These are phyloP conservation scores for Carex pumila DNA, from an alignment of 176 grass and related monocot species.

Conservation along the genomic window DNA sequence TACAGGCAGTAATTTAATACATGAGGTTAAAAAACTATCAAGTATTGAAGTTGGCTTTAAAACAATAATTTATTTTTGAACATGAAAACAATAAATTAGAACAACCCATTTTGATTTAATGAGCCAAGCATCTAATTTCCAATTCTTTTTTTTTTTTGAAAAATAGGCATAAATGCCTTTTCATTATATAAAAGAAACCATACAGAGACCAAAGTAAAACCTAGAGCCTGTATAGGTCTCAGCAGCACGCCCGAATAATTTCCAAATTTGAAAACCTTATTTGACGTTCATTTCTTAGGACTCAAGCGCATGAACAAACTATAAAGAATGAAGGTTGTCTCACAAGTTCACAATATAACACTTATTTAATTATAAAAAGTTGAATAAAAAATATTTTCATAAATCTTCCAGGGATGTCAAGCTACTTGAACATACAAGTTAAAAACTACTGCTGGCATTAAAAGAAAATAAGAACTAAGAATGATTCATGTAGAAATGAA, in stretches of 20 bases:
- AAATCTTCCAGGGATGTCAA: background rate
- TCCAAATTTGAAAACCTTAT: background rate
- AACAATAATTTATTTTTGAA: background rate
- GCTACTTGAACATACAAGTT: background rate
- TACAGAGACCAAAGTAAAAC: too few species aligned
- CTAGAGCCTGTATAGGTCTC: too few species aligned
- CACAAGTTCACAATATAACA: background rate
- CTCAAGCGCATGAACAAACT: background rate
- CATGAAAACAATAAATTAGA: background rate
- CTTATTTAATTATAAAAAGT: background rate
- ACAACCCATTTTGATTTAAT: background rate
- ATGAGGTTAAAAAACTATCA: too few species aligned
- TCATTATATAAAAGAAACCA: too few species aligned
- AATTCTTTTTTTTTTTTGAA: too few species aligned
- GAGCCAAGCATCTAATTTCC: background rate
- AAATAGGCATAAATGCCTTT: too few species aligned
- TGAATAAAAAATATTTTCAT: background rate
- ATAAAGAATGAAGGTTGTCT: background rate
- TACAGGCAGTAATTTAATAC: background rate
- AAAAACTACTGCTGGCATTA: background rate
- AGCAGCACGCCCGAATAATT: background rate
- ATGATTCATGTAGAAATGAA: background rate
- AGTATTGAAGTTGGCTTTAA: too few species aligned
- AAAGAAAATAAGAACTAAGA: background rate
- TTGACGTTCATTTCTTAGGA: background rate